These are phyloP conservation scores for Capronia epimyces DNA, from an alignment of 2,329 filamentous ascomycete species.

Conservation along the genomic window DNA sequence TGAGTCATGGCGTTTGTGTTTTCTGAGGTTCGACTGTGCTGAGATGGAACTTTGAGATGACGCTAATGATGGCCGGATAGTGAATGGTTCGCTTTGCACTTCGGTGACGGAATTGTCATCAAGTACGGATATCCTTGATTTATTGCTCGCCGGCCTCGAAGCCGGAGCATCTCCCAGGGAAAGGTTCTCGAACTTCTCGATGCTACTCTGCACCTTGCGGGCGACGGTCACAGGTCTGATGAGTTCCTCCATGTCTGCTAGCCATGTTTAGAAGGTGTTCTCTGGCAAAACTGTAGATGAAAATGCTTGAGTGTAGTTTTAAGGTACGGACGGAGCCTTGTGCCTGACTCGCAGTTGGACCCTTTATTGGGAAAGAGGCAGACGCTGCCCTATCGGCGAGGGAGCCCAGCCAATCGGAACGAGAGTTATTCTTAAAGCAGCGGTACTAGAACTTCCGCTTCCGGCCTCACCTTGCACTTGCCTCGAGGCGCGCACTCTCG, in stretches of 20 bases:
- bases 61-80: conserved; percentile 24
- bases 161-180: conserved; percentile 19
- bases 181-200: conserved; percentile 37
- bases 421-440: no score
- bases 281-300: no score
- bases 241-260: conserved; percentile 50
- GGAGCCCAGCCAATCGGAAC: no score
- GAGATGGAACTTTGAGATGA: conserved; percentile 33
- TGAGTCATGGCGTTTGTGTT: conserved; percentile 23
- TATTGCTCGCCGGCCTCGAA: conserved; percentile 7
- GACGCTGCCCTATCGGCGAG: no score
- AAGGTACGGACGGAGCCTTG: no score
- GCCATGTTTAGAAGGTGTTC: background rate
- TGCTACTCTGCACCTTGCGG: conserved; percentile 47
- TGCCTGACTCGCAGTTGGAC: no score
- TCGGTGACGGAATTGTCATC: conserved; percentile 13
- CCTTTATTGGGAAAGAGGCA: no score
- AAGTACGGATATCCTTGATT: conserved; percentile 24
- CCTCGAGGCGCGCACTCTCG: no score
- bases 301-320: no score
- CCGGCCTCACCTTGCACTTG: no score
- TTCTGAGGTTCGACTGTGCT: conserved; percentile 1
- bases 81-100: conserved; percentile 10
- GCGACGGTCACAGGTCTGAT: conserved; percentile 49
- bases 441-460: no score